Base-by-base conservation (phyloP, 768 basidiomycete genomes). In the Lactarius sanguifluus region DNA sequence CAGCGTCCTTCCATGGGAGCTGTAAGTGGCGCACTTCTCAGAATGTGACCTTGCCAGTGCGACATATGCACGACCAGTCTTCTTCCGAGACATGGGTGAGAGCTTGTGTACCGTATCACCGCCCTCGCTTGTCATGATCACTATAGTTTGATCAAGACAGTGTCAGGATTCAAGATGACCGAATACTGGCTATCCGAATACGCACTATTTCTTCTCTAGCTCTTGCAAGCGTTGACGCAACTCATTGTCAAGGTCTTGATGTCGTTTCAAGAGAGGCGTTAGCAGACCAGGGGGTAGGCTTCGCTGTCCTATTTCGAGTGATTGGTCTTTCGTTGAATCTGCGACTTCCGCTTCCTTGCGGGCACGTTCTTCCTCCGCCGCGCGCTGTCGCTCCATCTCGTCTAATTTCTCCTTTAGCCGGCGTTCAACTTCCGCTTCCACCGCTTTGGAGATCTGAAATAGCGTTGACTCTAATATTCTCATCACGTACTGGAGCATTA, bases 11-110 rank as follows among this genome's bases (percentile, higher is more conserved):
- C 32, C n/a, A 20, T 23, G 36, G 62, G 25, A 69, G 12, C 16
- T 2, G 59, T 58, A 28, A 28, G 25, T 8, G 47, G 77, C 85
- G 25, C 71, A 92, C 92, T 90, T 90, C 75, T 92, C 88, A 2
- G 90, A 91, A 76, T 90, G 86, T 23, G 88, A 83, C 23, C 92
- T 83, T 16, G 92, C 92, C 30, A 92, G 84, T 28, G 89, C 85
- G n/a, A 93, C 89, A 72, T 92, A 92, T 1, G 91, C 91, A 20
- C 89, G 81, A 2, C 91, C 92, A 0, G 88, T 88, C 78, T 90
- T 90, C 82, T 92, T 92, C 75, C 85, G 86, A 13, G 90, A 89
- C 25, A 84, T 81, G 1, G 90, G 90, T 6, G 89, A 91, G 59
- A 91, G 77, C 6, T 82, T 83, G 70, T 86, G 84, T 8, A 84